Percentiles rank a stretch among this genome's conserved stretches.
Conservation (phyloP, 2,329 filamentous ascomycete species). For the Juglanconis juglandina region DNA sequence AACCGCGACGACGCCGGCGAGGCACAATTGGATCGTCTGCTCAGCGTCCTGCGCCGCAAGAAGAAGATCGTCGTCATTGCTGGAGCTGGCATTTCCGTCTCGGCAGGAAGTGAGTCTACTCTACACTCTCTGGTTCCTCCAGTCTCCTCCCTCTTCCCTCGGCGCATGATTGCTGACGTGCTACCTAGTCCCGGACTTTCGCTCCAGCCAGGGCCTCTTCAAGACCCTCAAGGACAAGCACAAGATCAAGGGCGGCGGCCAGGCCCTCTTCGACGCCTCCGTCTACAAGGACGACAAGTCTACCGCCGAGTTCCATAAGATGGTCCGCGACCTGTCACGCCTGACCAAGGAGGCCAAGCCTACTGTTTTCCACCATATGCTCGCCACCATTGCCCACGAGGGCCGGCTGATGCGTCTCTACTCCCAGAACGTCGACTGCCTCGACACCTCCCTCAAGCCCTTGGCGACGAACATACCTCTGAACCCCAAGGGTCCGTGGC, state of each 20-base stretch:
- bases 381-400: conserved; percentile 85
- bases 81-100: conserved; percentile 94
- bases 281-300: conserved; percentile 91
- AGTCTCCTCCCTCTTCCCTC: not conserved
- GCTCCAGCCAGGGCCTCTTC: conserved; percentile 87
- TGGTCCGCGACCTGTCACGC: conserved; percentile 85
- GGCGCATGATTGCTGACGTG: conserved; percentile 1
- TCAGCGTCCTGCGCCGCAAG: conserved; percentile 76
- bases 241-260: conserved; percentile 88
- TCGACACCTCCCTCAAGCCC: conserved; percentile 80
- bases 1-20: conserved; percentile 46
- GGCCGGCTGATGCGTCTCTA: conserved; percentile 86
- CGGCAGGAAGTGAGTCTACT: conserved; percentile 73
- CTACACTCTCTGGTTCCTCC: conserved; percentile 7
- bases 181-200: conserved; percentile 81
- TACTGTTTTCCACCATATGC: conserved; percentile 87
- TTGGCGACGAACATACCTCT: conserved; percentile 79
- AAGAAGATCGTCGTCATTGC: conserved; percentile 97
- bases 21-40: conserved; percentile 66
- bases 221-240: conserved; percentile 79
- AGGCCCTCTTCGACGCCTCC: conserved; percentile 93
- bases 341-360: conserved; percentile 75
- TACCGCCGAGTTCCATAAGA: conserved; percentile 88
- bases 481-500: conserved; percentile 83
- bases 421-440: conserved; percentile 94